Conservation (phyloP, 2,329 filamentous ascomycete species). For the Graphilbum sp. region DNA sequence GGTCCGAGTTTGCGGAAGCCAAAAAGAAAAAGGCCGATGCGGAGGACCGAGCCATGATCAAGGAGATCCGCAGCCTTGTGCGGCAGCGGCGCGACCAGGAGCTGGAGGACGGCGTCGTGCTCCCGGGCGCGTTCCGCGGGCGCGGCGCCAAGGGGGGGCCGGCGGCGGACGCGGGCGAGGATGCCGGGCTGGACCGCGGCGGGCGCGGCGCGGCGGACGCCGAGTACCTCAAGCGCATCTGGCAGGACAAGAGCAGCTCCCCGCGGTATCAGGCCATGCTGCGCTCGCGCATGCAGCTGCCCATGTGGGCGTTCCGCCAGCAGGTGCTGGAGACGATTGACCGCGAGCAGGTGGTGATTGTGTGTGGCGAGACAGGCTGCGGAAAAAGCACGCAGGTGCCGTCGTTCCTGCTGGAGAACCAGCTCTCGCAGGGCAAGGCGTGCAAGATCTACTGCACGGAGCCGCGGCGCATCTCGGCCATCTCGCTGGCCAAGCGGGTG, state of each 20-base stretch:
- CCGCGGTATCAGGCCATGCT: slow-evolving; percentile 66
- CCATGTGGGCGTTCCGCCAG: slow-evolving; percentile 74
- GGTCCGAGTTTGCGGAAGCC: slow-evolving; percentile 57
- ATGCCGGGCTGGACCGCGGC: slow-evolving; percentile 25
- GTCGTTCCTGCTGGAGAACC: slow-evolving; percentile 78
- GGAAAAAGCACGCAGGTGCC: slow-evolving; percentile 98
- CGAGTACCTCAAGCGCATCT: slow-evolving; percentile 39
- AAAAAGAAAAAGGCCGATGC: slow-evolving; percentile 57
- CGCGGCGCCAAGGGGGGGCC: slow-evolving; percentile 31
- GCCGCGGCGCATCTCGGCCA: slow-evolving; percentile 86
- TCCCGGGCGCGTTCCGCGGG: slow-evolving; percentile 61
- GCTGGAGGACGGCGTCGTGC: slow-evolving; percentile 56
- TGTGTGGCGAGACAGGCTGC: slow-evolving; percentile 93
- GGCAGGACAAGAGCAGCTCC: slow-evolving; percentile 39
- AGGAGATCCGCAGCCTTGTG: slow-evolving; percentile 53
- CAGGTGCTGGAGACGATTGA: slow-evolving; percentile 65
- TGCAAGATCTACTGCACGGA: slow-evolving; percentile 96
- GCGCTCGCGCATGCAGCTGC: slow-evolving; percentile 58
- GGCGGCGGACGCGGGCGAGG: slow-evolving; percentile 31
- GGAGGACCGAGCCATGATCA: slow-evolving; percentile 51
- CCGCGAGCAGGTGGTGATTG: slow-evolving; percentile 69
- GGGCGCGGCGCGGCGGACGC: slow-evolving; percentile 19
- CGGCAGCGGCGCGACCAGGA: slow-evolving; percentile 52
- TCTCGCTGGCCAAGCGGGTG: slow-evolving; percentile 81
- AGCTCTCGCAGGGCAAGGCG: slow-evolving; percentile 59